Base-by-base conservation (phyloP, 129 eudicot genomes). In the Artemisia argyi region DNA sequence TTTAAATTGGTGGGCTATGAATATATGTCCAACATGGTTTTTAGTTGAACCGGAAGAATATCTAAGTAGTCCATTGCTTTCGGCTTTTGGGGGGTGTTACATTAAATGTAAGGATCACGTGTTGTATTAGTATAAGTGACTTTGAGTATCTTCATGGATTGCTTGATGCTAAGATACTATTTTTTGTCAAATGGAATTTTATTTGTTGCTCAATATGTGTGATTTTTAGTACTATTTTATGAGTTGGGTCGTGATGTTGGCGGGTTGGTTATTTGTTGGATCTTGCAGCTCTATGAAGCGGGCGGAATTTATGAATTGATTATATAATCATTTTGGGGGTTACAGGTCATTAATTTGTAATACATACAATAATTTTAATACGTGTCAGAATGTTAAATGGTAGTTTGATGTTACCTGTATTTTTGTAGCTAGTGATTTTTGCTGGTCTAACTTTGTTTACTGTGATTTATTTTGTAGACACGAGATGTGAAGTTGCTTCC, bases 401-500 rank as follows among this genome's bases (percentile, higher is more conserved):
- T 9, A 11, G 3, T 59, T 8, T 57, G 64, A 26, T 50, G 26
- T 13, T 26, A 13, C 7, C 11, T 72, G 28, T 9, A 48, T 28
- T 61, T 24, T 59, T 4, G 6, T 3, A 8, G 10, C 5, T 32
- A 18, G 44, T 17, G 15, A n/a, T 28, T 47, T 12, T 52, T 20
- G 30, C 12, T 19, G 49, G 52, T 35, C 48, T 69, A 47, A 63
- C 26, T 50, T 47, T 47, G 22, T 53, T 28, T 47, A 46, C 24
- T 61, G 53, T 24, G 18, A 61, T 49, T 69, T 54, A 19, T 66
- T 30, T 30, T 83, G 83, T 66, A 95, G 99, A 91, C 94, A 63
- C 83, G 93, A 72, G 99, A 90, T 49, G 12, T 81, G 11, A 95
- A 95, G 70, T 70, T 79, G 70, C 75, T 90, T 53, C 99, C 99